Evolutionary conservation across 352 stramenopile species (phyloP), one percentile per base, ranked within the genome.

Genomic region (Plasmopara muralis): DNA sequence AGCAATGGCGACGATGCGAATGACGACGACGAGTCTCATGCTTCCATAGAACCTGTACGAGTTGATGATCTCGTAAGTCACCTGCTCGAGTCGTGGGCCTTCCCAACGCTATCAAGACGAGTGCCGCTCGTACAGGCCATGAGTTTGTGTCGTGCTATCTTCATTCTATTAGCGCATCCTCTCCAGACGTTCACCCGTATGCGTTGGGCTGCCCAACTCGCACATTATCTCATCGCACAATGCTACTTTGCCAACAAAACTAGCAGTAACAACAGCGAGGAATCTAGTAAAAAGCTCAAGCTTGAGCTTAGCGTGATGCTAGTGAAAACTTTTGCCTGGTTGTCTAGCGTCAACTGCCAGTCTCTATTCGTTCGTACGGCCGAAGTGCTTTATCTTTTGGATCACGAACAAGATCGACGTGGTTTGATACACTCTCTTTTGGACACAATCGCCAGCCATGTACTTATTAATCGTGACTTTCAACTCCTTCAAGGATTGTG

Each of bases 151-250:
- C 76, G 78, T 0, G 76, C 70, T 9, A 55, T 79, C 5, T 87
- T 80, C 53, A 70, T 91, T 43, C n/a, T 91, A 25, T 64, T 91
- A 14, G 61, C 72, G 1, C 80, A 91, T 31, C 74, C 78, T 18
- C 43, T 93, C 29, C 80, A 79, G 34, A 57, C 56, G 29, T 80
- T 84, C 25, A 57, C 64, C n/a, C 80, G 78, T 0, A 57, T 87
- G 34, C 53, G 67, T 12, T 68, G 64, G 41, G 69, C 74, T 20
- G 25, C 54, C 12, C 39, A 66, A 16, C 64, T 90, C 10, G 67
- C 74, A 12, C 66, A 79, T 13, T 62, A 85, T 31, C 48, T 89
- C 9, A 72, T 86, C 20, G 77, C 79, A 10, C 77, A 88, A 44
- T 85, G 75, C 39, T 76, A 71, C 47, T 77, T 72, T 29, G 65